phyloP scores from a whole-genome alignment of 2,329 filamentous ascomycete genomes.

The Penicillium sp. region DNA sequence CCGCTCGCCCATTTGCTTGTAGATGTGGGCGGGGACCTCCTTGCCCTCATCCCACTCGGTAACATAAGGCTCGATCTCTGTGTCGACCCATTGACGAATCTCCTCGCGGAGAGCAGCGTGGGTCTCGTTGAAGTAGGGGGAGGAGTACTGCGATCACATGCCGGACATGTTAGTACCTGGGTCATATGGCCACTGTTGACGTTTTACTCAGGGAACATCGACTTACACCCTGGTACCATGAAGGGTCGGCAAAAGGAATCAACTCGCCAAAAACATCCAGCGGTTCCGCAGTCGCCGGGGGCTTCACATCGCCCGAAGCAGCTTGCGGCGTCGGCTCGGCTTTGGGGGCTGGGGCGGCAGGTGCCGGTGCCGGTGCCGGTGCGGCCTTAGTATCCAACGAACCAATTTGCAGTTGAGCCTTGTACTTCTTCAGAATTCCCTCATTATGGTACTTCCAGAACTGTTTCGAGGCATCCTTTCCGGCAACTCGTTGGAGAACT shows the following conservation, averaged over 20 bases:
- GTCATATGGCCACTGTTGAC: background rate
- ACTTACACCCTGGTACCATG: conserved; percentile 90
- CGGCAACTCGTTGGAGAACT: conserved; percentile 65
- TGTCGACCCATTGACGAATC: conserved; percentile 87
- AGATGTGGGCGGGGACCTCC: conserved; percentile 82
- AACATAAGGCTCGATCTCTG: conserved; percentile 84
- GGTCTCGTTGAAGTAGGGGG: conserved; percentile 92
- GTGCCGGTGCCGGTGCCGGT: conserved; percentile 50
- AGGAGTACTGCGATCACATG: conserved; percentile 69
- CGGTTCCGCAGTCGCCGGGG: conserved; percentile 63
- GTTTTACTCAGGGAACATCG: background rate
- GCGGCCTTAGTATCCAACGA: conserved; percentile 80
- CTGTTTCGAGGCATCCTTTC: conserved; percentile 68
- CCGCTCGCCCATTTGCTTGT: conserved; percentile 90
- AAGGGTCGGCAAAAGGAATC: conserved; percentile 88
- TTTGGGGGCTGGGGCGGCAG: conserved; percentile 40
- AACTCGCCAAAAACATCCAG: conserved; percentile 82
- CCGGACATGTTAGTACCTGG: conserved; percentile 10
- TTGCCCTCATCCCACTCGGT: conserved; percentile 97
- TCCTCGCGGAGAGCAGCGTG: conserved; percentile 89
- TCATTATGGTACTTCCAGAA: conserved; percentile 68
- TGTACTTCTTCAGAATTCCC: conserved; percentile 62
- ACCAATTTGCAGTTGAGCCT: conserved; percentile 59
- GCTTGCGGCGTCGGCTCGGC: conserved; percentile 49
- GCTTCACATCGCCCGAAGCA: conserved; percentile 44